Conservation (phyloP, 441 rosid species). For the Mallotus japonicus region DNA sequence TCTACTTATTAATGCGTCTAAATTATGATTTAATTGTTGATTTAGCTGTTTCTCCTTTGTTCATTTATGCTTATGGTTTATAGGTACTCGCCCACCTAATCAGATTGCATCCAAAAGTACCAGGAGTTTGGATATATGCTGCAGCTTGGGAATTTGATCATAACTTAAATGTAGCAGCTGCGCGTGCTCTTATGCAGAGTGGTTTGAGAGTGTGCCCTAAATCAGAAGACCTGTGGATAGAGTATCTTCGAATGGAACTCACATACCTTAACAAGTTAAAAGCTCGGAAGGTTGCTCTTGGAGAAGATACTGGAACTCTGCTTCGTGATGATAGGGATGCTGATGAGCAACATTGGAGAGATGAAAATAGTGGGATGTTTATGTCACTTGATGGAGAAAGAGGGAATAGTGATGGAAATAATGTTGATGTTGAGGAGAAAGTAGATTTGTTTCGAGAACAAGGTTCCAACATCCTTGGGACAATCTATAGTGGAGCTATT, state of each 20-base stretch:
- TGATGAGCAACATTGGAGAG: constrained; percentile 58
- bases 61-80: not conserved
- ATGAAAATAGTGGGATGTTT: constrained; percentile 59
- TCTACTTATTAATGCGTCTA: not conserved
- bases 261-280: constrained; percentile 82
- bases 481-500: constrained; percentile 66
- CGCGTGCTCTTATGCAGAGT: constrained; percentile 89
- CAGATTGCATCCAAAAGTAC: constrained; percentile 82
- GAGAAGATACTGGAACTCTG: constrained; percentile 67
- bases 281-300: constrained; percentile 77
- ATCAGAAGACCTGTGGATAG: constrained; percentile 88
- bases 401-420: constrained; percentile 30
- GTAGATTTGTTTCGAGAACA: constrained; percentile 59
- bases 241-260: constrained; percentile 91
- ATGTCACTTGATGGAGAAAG: constrained; percentile 59
- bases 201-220: constrained; percentile 77
- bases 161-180: constrained; percentile 72
- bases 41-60: not conserved
- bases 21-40: not conserved
- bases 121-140: constrained; percentile 93
- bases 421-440: constrained; percentile 41
- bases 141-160: constrained; percentile 96
- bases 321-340: constrained; percentile 34
- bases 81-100: constrained; percentile 83
- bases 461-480: constrained; percentile 59